Conservation (phyloP, 768 basidiomycete species). For the Lactarius sanguifluus region DNA sequence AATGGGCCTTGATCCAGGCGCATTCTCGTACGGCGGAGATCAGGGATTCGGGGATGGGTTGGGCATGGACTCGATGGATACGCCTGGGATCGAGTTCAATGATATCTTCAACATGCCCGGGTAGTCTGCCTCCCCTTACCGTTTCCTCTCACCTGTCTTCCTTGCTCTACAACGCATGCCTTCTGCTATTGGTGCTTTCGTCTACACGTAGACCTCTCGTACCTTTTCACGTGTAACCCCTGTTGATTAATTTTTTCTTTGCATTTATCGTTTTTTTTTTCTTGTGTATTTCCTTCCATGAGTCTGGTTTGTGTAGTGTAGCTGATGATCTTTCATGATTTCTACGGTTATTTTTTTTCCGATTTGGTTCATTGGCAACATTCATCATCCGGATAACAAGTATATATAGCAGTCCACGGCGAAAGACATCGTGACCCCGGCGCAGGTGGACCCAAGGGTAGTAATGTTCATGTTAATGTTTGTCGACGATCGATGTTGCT, state of each 20-base stretch:
- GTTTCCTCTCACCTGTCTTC: background rate
- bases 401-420: no score
- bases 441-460: no score
- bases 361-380: background rate
- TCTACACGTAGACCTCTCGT: background rate
- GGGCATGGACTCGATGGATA: conserved; percentile 26
- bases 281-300: background rate
- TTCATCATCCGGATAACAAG: background rate
- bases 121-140: background rate
- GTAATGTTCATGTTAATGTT: no score
- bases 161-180: conserved; percentile 8
- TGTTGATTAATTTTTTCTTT: background rate
- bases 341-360: conserved; percentile 9
- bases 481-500: no score
- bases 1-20: conserved; percentile 19
- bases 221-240: background rate
- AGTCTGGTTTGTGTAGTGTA: conserved; percentile 24
- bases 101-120: conserved; percentile 30
- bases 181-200: conserved; percentile 11
- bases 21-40: conserved; percentile 23
- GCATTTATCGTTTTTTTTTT: conserved; percentile 1
- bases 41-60: conserved; percentile 23
- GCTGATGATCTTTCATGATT: conserved; percentile 24
- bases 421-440: no score
- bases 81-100: conserved; percentile 29